Conservation (phyloP, 179 eudicot species). For the Silene coronaria region DNA sequence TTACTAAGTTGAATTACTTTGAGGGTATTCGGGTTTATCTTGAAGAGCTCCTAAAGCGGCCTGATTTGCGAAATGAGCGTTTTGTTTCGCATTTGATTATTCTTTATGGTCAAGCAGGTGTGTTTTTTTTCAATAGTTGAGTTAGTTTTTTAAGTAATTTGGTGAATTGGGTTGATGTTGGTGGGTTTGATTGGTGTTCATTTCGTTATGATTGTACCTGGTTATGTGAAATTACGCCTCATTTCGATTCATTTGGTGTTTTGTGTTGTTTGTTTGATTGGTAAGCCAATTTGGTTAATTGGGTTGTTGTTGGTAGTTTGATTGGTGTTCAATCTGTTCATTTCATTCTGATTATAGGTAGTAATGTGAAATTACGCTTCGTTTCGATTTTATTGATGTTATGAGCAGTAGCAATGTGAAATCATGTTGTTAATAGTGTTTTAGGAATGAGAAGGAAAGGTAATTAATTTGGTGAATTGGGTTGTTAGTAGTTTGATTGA, state of each 20-base stretch:
- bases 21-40: constrained; percentile 51
- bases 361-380: not conserved
- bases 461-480: too few species aligned
- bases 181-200: not conserved
- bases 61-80: constrained; percentile 48
- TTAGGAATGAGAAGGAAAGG: too few species aligned
- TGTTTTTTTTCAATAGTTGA: not conserved
- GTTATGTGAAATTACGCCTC: not conserved
- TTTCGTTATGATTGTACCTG: too few species aligned
- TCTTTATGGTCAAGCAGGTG: constrained; percentile 58
- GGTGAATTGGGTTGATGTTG: not conserved
- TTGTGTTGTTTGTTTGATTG: not conserved
- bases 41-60: constrained; percentile 49
- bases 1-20: constrained; percentile 35
- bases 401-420: too few species aligned
- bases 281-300: too few species aligned
- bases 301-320: not conserved
- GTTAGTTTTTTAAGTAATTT: not conserved
- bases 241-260: not conserved
- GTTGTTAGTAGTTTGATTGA: too few species aligned
- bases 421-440: too few species aligned
- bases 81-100: constrained; percentile 54
- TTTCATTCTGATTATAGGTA: not conserved
- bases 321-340: too few species aligned
- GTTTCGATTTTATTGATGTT: not conserved